Conservation (phyloP, 2,329 filamentous ascomycete genomes). For the Calonectria pauciramosa region DNA sequence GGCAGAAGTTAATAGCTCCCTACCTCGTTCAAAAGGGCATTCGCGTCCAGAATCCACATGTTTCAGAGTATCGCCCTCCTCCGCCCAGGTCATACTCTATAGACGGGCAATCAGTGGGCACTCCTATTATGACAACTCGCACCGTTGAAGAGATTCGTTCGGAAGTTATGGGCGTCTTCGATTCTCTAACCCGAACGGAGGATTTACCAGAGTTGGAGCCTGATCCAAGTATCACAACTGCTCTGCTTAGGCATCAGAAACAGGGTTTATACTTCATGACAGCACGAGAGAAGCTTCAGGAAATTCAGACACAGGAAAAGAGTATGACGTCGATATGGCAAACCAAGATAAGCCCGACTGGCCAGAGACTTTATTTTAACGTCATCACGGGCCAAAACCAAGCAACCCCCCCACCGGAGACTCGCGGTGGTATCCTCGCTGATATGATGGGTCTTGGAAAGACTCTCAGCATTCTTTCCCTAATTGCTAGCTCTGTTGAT, state of each 20-base stretch:
- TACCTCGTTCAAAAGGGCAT: slow-evolving; percentile 76
- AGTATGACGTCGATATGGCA: slow-evolving; percentile 85
- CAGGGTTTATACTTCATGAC: slow-evolving; percentile 92
- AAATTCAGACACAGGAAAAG: slow-evolving; percentile 70
- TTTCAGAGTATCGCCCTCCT: slow-evolving; percentile 61
- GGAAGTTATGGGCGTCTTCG: slow-evolving; percentile 90
- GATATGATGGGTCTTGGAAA: slow-evolving; percentile 95
- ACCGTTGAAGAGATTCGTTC: slow-evolving; percentile 89
- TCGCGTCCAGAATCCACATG: slow-evolving; percentile 83
- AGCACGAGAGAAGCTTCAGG: slow-evolving; percentile 77
- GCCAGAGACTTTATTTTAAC: slow-evolving; percentile 79
- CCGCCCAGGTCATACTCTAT: slow-evolving; percentile 51
- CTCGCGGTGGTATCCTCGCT: slow-evolving; percentile 80
- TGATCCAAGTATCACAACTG: slow-evolving; percentile 71
- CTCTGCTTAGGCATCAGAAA: slow-evolving; percentile 87
- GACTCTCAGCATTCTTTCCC: slow-evolving; percentile 85
- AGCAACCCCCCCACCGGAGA: slow-evolving; percentile 72
- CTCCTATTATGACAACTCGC: slow-evolving; percentile 59
- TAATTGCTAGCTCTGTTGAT: slow-evolving; percentile 76
- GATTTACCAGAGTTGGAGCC: slow-evolving; percentile 82
- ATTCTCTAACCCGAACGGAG: slow-evolving; percentile 82
- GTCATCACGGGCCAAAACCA: slow-evolving; percentile 84
- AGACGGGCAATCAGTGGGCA: slow-evolving; percentile 44
- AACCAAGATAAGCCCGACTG: slow-evolving; percentile 61
- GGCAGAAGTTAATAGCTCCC: slow-evolving; percentile 77